These are phyloP conservation scores for Venturia pyrina DNA, from an alignment of 2,329 filamentous ascomycete species.

Conservation along the genomic window DNA sequence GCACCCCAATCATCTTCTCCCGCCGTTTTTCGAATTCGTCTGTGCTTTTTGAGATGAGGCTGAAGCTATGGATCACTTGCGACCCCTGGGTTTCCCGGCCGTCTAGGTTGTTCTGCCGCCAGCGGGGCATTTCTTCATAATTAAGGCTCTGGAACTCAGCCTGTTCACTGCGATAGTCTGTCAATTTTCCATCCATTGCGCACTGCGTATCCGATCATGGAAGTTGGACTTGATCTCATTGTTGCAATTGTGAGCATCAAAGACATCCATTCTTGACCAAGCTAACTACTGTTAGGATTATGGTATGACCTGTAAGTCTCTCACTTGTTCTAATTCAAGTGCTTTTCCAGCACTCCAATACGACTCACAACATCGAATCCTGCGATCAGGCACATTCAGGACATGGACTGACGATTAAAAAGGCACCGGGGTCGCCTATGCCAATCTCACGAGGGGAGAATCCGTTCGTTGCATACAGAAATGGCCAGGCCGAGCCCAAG, in stretches of 20 bases:
- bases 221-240: not conserved
- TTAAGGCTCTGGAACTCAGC: not conserved
- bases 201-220: not conserved
- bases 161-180: not conserved
- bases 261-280: not conserved
- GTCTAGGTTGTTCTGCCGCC: not conserved
- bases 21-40: too few species aligned
- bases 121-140: not conserved
- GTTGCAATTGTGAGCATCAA: not conserved
- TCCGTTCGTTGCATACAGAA: conserved; percentile 31
- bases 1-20: not conserved
- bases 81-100: not conserved
- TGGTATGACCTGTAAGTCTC: conserved; percentile 27
- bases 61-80: not conserved
- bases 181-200: not conserved
- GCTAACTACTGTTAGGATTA: conserved; percentile 20
- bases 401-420: not conserved
- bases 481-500: conserved; percentile 45
- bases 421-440: conserved; percentile 29
- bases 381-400: not conserved
- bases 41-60: not conserved
- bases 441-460: conserved; percentile 26
- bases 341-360: not conserved
- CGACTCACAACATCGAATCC: not conserved
- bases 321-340: not conserved